Conservation (phyloP, 331 rosid genomes). For the Cydonia oblonga region DNA sequence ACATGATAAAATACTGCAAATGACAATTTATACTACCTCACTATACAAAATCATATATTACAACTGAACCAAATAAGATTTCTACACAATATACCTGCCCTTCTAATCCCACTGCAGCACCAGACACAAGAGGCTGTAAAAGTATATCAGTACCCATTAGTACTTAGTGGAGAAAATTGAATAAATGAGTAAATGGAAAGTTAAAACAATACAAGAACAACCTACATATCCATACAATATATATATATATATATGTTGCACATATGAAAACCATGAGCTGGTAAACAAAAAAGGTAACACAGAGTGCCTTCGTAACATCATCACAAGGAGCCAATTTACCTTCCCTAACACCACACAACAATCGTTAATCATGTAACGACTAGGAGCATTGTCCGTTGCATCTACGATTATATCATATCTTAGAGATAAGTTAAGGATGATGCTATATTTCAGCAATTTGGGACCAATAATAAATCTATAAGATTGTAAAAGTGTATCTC, state of each 20-base stretch:
- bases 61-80: neutral
- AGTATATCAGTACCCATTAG: conserved; percentile 18
- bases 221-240: neutral
- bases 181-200: neutral
- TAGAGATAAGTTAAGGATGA: conserved; percentile 37
- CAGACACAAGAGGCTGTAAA: conserved; percentile 94
- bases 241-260: neutral
- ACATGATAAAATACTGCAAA: neutral
- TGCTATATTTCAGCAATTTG: neutral
- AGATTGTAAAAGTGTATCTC: neutral
- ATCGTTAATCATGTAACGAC: conserved; percentile 86
- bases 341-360: conserved; percentile 93
- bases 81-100: conserved; percentile 59
- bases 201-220: neutral
- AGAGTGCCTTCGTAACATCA: neutral
- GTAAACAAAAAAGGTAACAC: neutral
- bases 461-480: neutral
- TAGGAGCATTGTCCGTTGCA: conserved; percentile 96
- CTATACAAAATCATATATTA: neutral
- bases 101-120: conserved; percentile 95
- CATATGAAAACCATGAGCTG: neutral
- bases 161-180: neutral
- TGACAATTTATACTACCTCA: neutral
- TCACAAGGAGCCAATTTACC: conserved; percentile 33
- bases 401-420: conserved; percentile 82